Base-by-base conservation (phyloP, 1,284 basidiomycete genomes). In the Moniliophthora roreri region DNA sequence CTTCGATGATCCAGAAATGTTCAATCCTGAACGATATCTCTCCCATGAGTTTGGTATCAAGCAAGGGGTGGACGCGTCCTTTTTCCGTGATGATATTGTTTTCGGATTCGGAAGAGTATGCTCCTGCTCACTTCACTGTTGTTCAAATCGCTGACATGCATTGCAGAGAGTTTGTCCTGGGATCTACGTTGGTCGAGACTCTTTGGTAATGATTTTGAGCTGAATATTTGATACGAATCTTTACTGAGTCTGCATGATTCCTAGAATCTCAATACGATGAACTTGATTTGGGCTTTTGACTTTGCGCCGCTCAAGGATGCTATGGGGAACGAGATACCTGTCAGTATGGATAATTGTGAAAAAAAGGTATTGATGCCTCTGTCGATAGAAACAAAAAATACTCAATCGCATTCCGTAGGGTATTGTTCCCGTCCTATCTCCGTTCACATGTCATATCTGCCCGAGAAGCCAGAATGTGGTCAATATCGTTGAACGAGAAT, bases 271-370 rank as follows among this genome's bases (percentile, higher is more conserved):
- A 58, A 58, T 26, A 42, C 53, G 8, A 58, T 60, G 59, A 60
- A 60, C 48, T 50, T 68, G 47, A 50, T 69, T 5, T 69, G 67
- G 67, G 62, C 63, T 0, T 69, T 65, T 51, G 46, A 63, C 13
- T 62, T 68, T 23, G 26, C 10, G 1, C 41, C 48, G 4, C 49
- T 48, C 11, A 52, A 44, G 13, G 52, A 60, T 50, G 35, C 23
- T 9, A 23, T 13, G 11, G 53, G 56, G 13, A 50, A 56, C 1
- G 34, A 15, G 44, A 35, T 55, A 52, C 24, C 46, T 40, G 2
- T 49, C 44, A n/a, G 47, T 20, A 2, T 56, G 50, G 34, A 37
- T 52, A 10, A 44, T 24, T 44, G 10, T 24, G 41, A 44, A n/a
- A 44, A 26, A 24, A 21, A 23, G 39, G 16, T 13, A 1, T 9